Conservation (phyloP, 2,329 filamentous ascomycete species). For the Aspergillus unguis region DNA sequence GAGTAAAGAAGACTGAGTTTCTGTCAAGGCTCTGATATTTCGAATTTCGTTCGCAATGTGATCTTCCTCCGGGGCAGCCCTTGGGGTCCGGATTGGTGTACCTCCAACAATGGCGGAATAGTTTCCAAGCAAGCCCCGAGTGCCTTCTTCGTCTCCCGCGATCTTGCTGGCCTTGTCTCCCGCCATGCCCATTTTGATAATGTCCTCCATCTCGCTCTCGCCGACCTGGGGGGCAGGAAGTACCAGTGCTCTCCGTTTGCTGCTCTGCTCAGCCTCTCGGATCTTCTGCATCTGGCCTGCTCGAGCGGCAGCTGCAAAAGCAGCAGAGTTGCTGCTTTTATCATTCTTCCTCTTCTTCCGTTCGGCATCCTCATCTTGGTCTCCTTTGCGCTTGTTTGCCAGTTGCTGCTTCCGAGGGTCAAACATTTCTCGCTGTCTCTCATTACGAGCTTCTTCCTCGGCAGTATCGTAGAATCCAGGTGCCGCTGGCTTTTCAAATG, state of each 20-base stretch:
- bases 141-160: conserved; percentile 77
- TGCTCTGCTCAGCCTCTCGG: conserved; percentile 93
- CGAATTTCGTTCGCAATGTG: conserved; percentile 94
- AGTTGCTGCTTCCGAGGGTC: conserved; percentile 91
- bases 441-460: conserved; percentile 77
- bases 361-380: conserved; percentile 75
- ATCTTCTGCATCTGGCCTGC: conserved; percentile 93
- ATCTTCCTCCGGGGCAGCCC: conserved; percentile 88
- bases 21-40: conserved; percentile 86
- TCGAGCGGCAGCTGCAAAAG: conserved; percentile 82
- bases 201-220: conserved; percentile 90
- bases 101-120: conserved; percentile 77
- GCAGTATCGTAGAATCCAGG: conserved; percentile 89
- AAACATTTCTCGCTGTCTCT: conserved; percentile 77
- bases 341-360: conserved; percentile 85
- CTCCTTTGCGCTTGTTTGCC: conserved; percentile 88
- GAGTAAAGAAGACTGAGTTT: conserved; percentile 88
- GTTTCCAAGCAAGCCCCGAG: conserved; percentile 78
- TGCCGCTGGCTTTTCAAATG: conserved; percentile 88
- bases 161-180: conserved; percentile 78
- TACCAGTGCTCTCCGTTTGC: conserved; percentile 79
- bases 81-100: conserved; percentile 87
- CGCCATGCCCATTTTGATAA: conserved; percentile 97
- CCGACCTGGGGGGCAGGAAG: conserved; percentile 87
- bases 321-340: conserved; percentile 72